These are phyloP conservation scores for Aspergillus aculeatinus DNA, from an alignment of 2,329 filamentous ascomycete species.

Conservation along the genomic window DNA sequence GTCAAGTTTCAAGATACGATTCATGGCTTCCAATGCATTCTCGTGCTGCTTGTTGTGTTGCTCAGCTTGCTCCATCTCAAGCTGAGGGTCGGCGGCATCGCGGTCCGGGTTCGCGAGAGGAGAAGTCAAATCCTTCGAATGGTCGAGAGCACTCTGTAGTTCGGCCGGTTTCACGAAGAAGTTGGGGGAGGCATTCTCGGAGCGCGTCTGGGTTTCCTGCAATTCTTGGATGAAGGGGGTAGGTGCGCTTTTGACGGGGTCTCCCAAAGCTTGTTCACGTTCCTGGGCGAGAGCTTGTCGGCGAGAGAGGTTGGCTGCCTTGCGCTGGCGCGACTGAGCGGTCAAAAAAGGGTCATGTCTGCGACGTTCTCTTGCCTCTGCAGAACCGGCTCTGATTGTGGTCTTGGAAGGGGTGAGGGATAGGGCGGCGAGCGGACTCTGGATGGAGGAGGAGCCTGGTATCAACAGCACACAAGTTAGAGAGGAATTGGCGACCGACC, in stretches of 20 bases:
- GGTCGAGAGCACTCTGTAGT: slow-evolving; percentile 63
- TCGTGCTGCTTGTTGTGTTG: slow-evolving; percentile 58
- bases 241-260: slow-evolving; percentile 73
- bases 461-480: slow-evolving; percentile 5
- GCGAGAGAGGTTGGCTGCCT: slow-evolving; percentile 76
- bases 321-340: slow-evolving; percentile 78
- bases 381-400: slow-evolving; percentile 64
- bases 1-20: slow-evolving; percentile 73
- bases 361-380: slow-evolving; percentile 63
- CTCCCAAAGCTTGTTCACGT: slow-evolving; percentile 66
- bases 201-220: slow-evolving; percentile 21
- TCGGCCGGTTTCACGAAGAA: slow-evolving; percentile 70
- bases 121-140: slow-evolving; percentile 64
- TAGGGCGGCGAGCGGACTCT: slow-evolving; percentile 51
- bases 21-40: slow-evolving; percentile 72
- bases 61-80: slow-evolving; percentile 37
- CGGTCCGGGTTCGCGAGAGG: slow-evolving; percentile 34
- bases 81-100: slow-evolving; percentile 38
- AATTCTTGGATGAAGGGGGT: slow-evolving; percentile 71
- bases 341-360: slow-evolving; percentile 78
- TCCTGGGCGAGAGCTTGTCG: slow-evolving; percentile 67
- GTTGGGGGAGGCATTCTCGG: slow-evolving; percentile 59
- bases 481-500: not conserved
- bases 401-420: slow-evolving; percentile 51
- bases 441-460: slow-evolving; percentile 31